Evolutionary conservation across 176 grass and related monocot genomes (phyloP).

Genomic region (Chloris gayana): DNA sequence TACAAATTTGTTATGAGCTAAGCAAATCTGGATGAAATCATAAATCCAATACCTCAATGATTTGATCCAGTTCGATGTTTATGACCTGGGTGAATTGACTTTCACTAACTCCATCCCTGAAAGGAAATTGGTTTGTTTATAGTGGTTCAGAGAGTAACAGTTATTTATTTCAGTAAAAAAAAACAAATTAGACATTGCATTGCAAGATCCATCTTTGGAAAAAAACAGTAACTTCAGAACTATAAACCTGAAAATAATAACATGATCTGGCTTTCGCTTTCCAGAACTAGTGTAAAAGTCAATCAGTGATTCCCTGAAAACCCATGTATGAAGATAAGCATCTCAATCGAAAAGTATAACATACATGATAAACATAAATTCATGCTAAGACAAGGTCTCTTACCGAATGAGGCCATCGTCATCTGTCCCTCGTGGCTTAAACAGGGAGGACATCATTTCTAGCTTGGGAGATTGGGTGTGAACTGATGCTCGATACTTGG

Average conservation of each 20-base stretch:
- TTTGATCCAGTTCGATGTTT: constrained; percentile 91
- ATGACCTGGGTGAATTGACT: constrained; percentile 84
- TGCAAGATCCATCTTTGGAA: constrained; percentile 7
- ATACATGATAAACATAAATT: not conserved
- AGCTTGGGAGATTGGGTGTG: constrained; percentile 68
- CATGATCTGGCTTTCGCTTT: constrained; percentile 76
- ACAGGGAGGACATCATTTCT: constrained; percentile 83
- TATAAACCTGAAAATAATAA: constrained; percentile 82
- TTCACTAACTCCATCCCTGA: constrained; percentile 85
- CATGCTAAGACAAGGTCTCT: constrained; percentile 18
- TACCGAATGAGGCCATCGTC: constrained; percentile 83
- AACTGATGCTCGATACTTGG: constrained; percentile 83
- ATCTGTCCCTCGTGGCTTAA: constrained; percentile 58
- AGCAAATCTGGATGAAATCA: not conserved
- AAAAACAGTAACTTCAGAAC: not conserved
- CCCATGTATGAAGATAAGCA: constrained; percentile 6
- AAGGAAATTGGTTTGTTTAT: not conserved
- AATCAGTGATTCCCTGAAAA: constrained; percentile 71
- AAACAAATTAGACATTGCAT: not conserved
- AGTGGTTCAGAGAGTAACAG: constrained; percentile 16
- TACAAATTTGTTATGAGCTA: not conserved
- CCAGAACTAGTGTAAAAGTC: constrained; percentile 92
- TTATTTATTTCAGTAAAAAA: constrained; percentile 12
- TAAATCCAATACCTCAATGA: constrained; percentile 63
- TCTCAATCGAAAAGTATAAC: not conserved